Base-by-base conservation (phyloP, 305 asterid species). In the Striga hermonthica region DNA sequence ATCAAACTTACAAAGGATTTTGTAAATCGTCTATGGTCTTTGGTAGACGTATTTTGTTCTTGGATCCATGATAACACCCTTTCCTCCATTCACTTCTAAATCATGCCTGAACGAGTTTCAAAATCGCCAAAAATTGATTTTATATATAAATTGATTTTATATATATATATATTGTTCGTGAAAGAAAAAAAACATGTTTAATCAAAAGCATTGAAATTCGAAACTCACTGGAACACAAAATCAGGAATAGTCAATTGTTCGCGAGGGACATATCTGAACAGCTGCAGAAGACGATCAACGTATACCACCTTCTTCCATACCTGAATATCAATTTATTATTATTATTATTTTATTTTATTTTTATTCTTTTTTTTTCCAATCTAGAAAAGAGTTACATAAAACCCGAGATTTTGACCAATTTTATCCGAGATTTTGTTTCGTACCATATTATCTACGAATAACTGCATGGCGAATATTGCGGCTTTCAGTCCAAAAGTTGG, bases 261-360 rank as follows among this genome's bases (percentile, higher is more conserved):
- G 4, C 96, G 96, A 4, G 97, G 97, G 66, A 94, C 95, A 13
- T 85, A 88, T 82, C 75, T 78, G 84, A 94, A 90, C 52, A 94
- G 86, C 81, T 94, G 99, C 52, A 90, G 83, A 80, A 94, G 99
- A 49, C 96, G 90, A 74, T 94, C 99, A 36, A 90, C 84, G 6
- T 90, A 94, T 41, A 94, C 82, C 69, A 90, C 99, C 75, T 90
- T 94, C 80, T 90, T 88, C 99, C 99, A 94, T n/a, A 87, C 96
- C 97, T 94, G 81, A 65, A 72, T 43, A 69, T 65, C 36, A 58
- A 16, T 65, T 70, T 36, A 48, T n/a, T 7, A 34, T 44, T 47
- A 15, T n/a, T n/a, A n/a, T n/a, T n/a, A n/a, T n/a, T 41, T 58
- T 12, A 12, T 35, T 8, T 67, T 56, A 0, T 22, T 22, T 22